Evolutionary conservation across 345 rosid genomes (phyloP).

Genomic region (Brassica nigra): DNA sequence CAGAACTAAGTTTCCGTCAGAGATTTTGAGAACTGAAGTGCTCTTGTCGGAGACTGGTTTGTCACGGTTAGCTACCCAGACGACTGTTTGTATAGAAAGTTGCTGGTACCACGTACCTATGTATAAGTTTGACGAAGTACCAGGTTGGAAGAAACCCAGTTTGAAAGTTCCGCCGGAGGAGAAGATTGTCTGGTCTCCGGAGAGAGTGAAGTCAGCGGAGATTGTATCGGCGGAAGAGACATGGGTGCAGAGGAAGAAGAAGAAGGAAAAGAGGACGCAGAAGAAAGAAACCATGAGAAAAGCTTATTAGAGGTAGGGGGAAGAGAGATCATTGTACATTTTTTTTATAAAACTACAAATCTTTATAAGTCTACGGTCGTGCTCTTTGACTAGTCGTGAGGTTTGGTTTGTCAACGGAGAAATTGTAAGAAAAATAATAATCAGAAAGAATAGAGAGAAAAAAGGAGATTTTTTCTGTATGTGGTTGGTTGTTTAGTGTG

Average conservation of each 20-base stretch:
- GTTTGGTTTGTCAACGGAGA: neutral
- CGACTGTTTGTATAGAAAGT: constrained; percentile 36
- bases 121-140: constrained; percentile 56
- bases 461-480: too few relatives aligned
- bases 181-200: constrained; percentile 60
- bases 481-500: neutral
- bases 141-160: constrained; percentile 71
- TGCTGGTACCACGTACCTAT: constrained; percentile 67
- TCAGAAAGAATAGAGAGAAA: neutral
- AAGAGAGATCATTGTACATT: neutral
- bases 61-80: constrained; percentile 85
- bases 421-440: neutral
- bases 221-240: constrained; percentile 52
- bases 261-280: neutral
- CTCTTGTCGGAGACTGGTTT: constrained; percentile 50
- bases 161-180: constrained; percentile 49
- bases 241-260: constrained; percentile 29
- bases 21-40: constrained; percentile 55
- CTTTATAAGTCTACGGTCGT: neutral
- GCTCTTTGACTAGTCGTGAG: neutral
- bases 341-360: neutral
- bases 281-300: constrained; percentile 25
- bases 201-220: constrained; percentile 51
- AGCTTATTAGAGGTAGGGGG: neutral
- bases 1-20: constrained; percentile 64